Evolutionary conservation across 805 yeast genomes (phyloP).

Genomic region (Priceomyces medius): DNA sequence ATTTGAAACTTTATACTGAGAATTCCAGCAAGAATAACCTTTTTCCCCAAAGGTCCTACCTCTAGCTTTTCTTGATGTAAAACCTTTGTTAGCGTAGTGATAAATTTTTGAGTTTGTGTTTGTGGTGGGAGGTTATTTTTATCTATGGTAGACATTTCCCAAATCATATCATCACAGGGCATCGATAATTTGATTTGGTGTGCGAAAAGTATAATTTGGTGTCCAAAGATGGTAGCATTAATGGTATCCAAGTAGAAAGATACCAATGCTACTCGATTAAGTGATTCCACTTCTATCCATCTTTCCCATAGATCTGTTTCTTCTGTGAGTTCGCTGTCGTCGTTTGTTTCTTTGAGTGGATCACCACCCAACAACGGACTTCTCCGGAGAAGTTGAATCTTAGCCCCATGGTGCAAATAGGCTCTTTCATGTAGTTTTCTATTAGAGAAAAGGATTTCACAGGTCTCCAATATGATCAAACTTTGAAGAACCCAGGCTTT

Average conservation of each 20-base stretch:
- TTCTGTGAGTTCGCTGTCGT: constrained; percentile 6
- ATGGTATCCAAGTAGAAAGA: constrained; percentile 31
- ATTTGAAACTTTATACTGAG: constrained; percentile 16
- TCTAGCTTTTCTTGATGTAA: constrained; percentile 14
- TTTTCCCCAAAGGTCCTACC: constrained; percentile 17
- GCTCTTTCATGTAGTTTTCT: constrained; percentile 72
- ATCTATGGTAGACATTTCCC: constrained; percentile 17
- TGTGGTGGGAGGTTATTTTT: constrained; percentile 10
- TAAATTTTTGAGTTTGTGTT: constrained; percentile 16
- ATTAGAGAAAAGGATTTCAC: constrained; percentile 65
- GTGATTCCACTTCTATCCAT: constrained; percentile 33
- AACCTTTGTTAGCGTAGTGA: constrained; percentile 18
- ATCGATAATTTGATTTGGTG: constrained; percentile 21
- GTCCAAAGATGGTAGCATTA: constrained; percentile 32
- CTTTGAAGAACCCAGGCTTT: constrained; percentile 70
- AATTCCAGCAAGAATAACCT: constrained; percentile 15
- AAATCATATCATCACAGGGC: constrained; percentile 22
- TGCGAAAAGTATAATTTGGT: constrained; percentile 17
- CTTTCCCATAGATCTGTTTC: constrained; percentile 16
- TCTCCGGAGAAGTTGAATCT: constrained; percentile 19
- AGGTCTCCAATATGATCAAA: constrained; percentile 62
- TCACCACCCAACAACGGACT: constrained; percentile 36
- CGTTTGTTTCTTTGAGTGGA: constrained; percentile 21
- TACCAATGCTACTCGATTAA: constrained; percentile 30
- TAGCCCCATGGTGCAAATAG: constrained; percentile 80